Percentiles rank a stretch among this genome's conserved stretches.
phyloP scores from a whole-genome alignment of 495 filamentous ascomycete species.

The Penicillium roqueforti region DNA sequence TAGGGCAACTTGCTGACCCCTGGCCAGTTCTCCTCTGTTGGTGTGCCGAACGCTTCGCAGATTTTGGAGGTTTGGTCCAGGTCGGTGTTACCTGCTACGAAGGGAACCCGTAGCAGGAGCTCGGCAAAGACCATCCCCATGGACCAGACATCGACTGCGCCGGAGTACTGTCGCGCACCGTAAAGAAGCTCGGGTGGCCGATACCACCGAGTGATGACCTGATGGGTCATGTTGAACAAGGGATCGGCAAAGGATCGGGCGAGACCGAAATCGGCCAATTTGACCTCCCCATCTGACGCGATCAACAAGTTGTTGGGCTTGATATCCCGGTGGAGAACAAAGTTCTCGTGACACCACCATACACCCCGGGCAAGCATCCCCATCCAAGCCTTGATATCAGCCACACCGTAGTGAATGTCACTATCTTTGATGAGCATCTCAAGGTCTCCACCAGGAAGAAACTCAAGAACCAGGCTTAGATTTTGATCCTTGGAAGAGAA shows the following conservation, averaged over 20 bases:
- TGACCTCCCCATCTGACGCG: constrained; percentile 85
- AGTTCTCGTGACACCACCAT: constrained; percentile 96
- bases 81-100: constrained; percentile 75
- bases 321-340: constrained; percentile 93
- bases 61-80: constrained; percentile 76
- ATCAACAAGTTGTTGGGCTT: constrained; percentile 98
- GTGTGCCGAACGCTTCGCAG: constrained; percentile 80
- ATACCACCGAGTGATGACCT: constrained; percentile 97
- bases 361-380: constrained; percentile 90
- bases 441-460: constrained; percentile 82
- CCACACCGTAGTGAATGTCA: constrained; percentile 67
- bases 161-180: constrained; percentile 82
- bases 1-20: constrained; percentile 78
- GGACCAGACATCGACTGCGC: constrained; percentile 93
- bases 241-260: constrained; percentile 87
- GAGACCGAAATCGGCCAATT: constrained; percentile 96
- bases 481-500: constrained; percentile 93
- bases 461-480: constrained; percentile 91
- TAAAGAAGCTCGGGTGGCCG: constrained; percentile 90
- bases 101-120: constrained; percentile 75
- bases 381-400: constrained; percentile 98
- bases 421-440: constrained; percentile 88
- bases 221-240: constrained; percentile 80
- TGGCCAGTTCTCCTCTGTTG: constrained; percentile 93
- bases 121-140: constrained; percentile 91